Conservation (phyloP, 164 flowering plant species). For the Piper longum region DNA sequence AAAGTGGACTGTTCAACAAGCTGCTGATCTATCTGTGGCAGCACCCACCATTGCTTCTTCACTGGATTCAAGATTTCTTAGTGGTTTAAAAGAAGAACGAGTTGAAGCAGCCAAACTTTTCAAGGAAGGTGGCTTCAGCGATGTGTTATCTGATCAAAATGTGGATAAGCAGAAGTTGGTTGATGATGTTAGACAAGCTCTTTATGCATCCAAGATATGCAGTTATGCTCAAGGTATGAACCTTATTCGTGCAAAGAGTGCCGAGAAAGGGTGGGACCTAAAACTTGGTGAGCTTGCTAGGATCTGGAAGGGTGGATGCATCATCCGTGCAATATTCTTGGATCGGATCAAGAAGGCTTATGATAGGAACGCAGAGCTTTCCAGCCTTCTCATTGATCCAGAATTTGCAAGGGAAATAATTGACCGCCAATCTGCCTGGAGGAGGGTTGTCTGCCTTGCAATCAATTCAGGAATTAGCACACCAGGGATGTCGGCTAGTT, state of each 20-base stretch:
- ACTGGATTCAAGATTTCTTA: conserved; percentile 50
- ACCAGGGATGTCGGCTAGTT: conserved; percentile 61
- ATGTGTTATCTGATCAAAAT: conserved; percentile 21
- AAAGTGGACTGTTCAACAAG: conserved; percentile 76
- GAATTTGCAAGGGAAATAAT: conserved; percentile 62
- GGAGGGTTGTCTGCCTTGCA: conserved; percentile 49
- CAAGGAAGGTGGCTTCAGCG: conserved; percentile 29
- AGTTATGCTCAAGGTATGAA: conserved; percentile 79
- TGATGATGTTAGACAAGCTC: conserved; percentile 59
- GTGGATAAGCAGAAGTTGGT: conserved; percentile 45
- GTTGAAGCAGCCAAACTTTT: conserved; percentile 53
- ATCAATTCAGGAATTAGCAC: conserved; percentile 56
- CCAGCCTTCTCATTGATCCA: conserved; percentile 52
- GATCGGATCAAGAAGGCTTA: conserved; percentile 65
- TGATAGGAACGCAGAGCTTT: conserved; percentile 48
- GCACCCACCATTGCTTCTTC: conserved; percentile 63
- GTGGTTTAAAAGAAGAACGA: conserved; percentile 63
- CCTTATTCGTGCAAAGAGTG: conserved; percentile 56
- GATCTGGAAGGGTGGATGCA: conserved; percentile 71
- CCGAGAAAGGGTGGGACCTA: conserved; percentile 53
- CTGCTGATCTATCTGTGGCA: conserved; percentile 62
- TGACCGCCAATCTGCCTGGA: conserved; percentile 57
- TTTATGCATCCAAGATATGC: conserved; percentile 59
- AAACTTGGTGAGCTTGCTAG: conserved; percentile 56
- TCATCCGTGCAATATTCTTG: conserved; percentile 52